Percentiles rank a stretch among this genome's conserved stretches.
These are phyloP conservation scores for Coleophoma eucalyptorum DNA, from an alignment of 2,329 filamentous ascomycete genomes.

Conservation along the genomic window DNA sequence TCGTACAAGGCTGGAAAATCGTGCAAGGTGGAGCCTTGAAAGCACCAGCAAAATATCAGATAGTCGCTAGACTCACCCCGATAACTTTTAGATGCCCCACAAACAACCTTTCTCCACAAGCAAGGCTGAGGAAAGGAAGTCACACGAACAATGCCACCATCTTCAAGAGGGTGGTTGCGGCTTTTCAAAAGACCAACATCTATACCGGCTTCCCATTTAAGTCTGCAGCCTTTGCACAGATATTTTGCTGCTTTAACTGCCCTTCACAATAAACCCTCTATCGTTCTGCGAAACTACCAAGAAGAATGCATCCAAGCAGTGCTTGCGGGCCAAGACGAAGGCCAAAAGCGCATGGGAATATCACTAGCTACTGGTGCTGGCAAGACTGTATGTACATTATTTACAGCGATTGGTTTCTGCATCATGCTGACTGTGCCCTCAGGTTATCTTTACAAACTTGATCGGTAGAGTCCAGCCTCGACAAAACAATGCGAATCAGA, in stretches of 20 bases:
- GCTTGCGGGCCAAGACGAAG: constrained; percentile 61
- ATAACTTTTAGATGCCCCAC: neutral
- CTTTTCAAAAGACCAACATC: constrained; percentile 10
- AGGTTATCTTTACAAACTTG: constrained; percentile 95
- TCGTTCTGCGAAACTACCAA: constrained; percentile 72
- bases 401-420: neutral
- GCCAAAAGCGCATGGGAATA: constrained; percentile 76
- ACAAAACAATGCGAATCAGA: constrained; percentile 60
- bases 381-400: constrained; percentile 65
- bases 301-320: constrained; percentile 88
- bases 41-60: too few species aligned
- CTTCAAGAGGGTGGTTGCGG: constrained; percentile 22
- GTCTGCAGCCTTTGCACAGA: neutral
- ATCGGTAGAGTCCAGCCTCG: constrained; percentile 69
- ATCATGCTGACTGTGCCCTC: constrained; percentile 6
- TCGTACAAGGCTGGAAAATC: too few species aligned
- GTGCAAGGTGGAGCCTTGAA: too few species aligned
- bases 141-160: constrained; percentile 21
- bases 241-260: neutral
- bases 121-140: neutral
- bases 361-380: constrained; percentile 86
- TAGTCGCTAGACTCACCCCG: neutral
- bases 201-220: neutral
- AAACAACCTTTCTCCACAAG: neutral
- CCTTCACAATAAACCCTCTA: neutral